Base-by-base conservation (phyloP, 495 filamentous ascomycete species). In the Aspergillus affinis region DNA sequence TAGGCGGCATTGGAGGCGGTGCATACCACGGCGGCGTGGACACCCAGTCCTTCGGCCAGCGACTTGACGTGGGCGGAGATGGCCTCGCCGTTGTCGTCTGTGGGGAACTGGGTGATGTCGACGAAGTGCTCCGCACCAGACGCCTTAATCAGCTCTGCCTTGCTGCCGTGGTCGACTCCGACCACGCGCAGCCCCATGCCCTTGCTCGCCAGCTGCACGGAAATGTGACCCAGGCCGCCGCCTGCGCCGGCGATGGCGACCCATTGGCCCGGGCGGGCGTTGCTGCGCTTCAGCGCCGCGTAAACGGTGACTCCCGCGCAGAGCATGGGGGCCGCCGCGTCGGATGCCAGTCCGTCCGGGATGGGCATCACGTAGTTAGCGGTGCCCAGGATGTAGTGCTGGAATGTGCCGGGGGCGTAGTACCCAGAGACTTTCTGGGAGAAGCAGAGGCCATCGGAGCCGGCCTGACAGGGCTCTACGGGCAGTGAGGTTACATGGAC, bases 331-430 rank as follows among this genome's bases (percentile, higher is more conserved):
- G 84, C 84, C 5, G 83, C 83, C 13, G 78, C 61, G 15, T 75
- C 81, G 17, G 74, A 78, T 1, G 66, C 64, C 23, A 86, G 65
- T 9, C 62, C 69, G 6, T 84, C 83, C 6, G 85, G 84, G 61
- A 87, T 83, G 2, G 82, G 83, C 0, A 83, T 85, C 18, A 86
- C 83, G 65, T 86, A 82, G 59, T 77, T 76, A 0, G 80, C 80
- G 12, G 81, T 77, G 0, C 72, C 75, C 19, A 84, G 53, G 13
- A 79, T 80, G 57, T 85, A 87, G 66, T 86, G 78, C 65, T 85
- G 83, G 66, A 88, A 88, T 3, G 83, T 87, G 4, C 84, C 83
- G 15, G 61, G 56, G 15, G 44, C 30, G 8, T 45, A 48, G 46
- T 71, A 75, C 2, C 71, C 65, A 23, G 61, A 64, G 19, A 83